These are phyloP conservation scores for Globisporangium middletonii DNA, from an alignment of 352 stramenopile genomes.

Conservation along the genomic window DNA sequence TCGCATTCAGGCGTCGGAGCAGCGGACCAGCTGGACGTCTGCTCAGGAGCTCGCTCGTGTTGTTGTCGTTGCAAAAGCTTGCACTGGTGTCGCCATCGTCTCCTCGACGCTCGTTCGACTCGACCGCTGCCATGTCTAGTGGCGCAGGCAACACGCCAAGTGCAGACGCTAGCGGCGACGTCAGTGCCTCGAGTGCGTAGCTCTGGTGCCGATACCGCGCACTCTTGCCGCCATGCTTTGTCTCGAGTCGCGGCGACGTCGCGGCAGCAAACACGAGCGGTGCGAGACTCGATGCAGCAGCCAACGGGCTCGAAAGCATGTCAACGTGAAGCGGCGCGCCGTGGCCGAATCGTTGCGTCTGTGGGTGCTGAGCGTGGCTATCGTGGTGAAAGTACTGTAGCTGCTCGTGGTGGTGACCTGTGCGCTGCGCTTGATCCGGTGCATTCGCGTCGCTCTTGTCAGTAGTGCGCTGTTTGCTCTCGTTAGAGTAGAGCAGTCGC, in stretches of 20 bases:
- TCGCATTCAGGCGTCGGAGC: slow-evolving; percentile 12
- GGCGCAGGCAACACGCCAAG: slow-evolving; percentile 2
- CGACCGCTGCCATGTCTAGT: slow-evolving; percentile 25
- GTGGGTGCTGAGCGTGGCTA: background rate
- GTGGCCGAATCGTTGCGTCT: background rate
- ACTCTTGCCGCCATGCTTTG: background rate
- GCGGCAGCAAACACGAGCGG: slow-evolving; percentile 9
- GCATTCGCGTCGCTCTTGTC: too few species aligned
- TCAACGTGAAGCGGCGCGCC: background rate
- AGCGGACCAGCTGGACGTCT: background rate
- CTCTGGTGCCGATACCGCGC: background rate
- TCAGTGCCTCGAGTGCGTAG: background rate
- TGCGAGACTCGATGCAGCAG: slow-evolving; percentile 5
- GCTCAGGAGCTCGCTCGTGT: background rate
- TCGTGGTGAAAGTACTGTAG: slow-evolving; percentile 6
- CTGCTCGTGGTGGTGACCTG: background rate
- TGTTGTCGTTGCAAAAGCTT: background rate
- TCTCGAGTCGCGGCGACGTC: slow-evolving; percentile 8
- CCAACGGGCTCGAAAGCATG: slow-evolving; percentile 9
- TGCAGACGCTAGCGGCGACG: background rate
- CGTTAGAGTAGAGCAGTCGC: too few species aligned
- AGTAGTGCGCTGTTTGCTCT: too few species aligned
- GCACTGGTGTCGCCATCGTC: background rate
- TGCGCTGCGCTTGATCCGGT: too few species aligned
- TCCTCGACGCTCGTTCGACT: background rate